Evolutionary conservation across 306 rosid genomes (phyloP).

Genomic region (Astragalus glycyphyllos): DNA sequence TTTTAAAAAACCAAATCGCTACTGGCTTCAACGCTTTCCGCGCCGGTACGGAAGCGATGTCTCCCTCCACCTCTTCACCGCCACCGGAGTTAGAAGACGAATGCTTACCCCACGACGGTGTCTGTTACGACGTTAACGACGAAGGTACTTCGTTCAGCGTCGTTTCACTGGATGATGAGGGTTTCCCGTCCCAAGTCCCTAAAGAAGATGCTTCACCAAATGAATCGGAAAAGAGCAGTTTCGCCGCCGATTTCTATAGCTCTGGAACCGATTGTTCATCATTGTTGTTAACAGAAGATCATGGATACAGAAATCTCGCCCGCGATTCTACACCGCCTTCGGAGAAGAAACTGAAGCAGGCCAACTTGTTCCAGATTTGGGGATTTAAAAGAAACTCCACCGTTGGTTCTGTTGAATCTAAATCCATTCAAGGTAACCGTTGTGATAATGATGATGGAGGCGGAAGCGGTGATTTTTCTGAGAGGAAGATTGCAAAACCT

Average conservation of each 20-base stretch:
- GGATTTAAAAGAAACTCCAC: conserved; percentile 40
- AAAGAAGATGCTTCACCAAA: conserved; percentile 13
- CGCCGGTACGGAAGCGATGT: conserved; percentile 45
- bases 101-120: conserved; percentile 27
- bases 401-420: conserved; percentile 32
- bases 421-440: background rate
- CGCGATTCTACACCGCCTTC: conserved; percentile 14
- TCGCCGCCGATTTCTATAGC: conserved; percentile 54
- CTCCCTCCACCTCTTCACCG: conserved; percentile 31
- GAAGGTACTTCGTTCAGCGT: conserved; percentile 16
- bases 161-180: conserved; percentile 52
- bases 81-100: conserved; percentile 33
- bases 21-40: conserved; percentile 32
- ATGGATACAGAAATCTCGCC: background rate
- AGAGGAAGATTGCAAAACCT: conserved; percentile 45
- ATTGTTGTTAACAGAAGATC: conserved; percentile 30
- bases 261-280: conserved; percentile 56
- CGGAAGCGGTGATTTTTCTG: conserved; percentile 22
- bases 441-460: background rate
- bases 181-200: conserved; percentile 52
- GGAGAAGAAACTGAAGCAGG: conserved; percentile 56
- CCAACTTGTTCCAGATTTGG: conserved; percentile 57
- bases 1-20: conserved; percentile 41
- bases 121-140: conserved; percentile 7
- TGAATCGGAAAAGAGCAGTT: conserved; percentile 26